These are phyloP conservation scores for Rehmannia glutinosa DNA, from an alignment of 257 asterid genomes.

Conservation along the genomic window DNA sequence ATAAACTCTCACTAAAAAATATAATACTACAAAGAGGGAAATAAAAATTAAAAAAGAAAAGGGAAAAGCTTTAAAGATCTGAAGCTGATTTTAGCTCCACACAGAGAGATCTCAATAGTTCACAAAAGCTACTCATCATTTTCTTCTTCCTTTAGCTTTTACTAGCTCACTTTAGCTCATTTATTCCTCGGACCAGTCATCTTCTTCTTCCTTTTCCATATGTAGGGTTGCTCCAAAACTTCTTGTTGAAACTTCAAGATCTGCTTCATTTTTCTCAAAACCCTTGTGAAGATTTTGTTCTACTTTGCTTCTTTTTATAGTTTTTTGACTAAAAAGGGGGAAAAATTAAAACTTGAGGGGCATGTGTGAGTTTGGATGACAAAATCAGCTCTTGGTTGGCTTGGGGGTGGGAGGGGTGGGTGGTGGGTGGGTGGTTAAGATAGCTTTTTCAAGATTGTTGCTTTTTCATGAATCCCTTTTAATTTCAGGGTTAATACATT, in stretches of 20 bases:
- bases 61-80: constrained; percentile 38
- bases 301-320: background rate
- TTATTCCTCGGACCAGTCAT: constrained; percentile 56
- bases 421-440: constrained; percentile 34
- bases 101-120: constrained; percentile 44
- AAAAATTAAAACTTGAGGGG: constrained; percentile 3
- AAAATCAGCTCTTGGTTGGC: constrained; percentile 24
- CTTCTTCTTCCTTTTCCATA: constrained; percentile 22
- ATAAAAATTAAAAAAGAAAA: constrained; percentile 9
- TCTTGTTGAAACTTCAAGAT: constrained; percentile 44
- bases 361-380: constrained; percentile 53
- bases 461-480: constrained; percentile 25
- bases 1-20: background rate
- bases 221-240: constrained; percentile 41
- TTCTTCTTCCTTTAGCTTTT: constrained; percentile 24
- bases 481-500: constrained; percentile 18
- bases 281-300: constrained; percentile 22
- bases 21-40: background rate
- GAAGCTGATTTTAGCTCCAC: constrained; percentile 40
- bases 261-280: constrained; percentile 38
- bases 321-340: background rate
- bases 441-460: constrained; percentile 7
- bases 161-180: constrained; percentile 31
- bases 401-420: constrained; percentile 7
- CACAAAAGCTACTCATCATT: constrained; percentile 53